These are phyloP conservation scores for Macrolepiota fuliginosa DNA, from an alignment of 768 basidiomycete genomes.

Conservation along the genomic window DNA sequence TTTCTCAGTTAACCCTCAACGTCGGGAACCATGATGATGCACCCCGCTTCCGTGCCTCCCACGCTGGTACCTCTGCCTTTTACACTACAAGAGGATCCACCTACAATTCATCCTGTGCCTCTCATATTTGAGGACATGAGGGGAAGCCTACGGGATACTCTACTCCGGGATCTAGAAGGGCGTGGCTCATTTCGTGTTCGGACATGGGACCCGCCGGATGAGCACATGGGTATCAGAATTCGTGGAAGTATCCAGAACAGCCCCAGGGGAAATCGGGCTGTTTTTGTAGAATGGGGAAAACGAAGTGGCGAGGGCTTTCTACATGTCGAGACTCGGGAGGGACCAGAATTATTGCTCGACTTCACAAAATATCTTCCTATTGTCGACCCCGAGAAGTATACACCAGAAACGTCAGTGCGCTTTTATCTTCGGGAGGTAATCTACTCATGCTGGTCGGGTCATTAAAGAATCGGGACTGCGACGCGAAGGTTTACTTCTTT, in stretches of 20 bases:
- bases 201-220: background rate
- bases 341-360: background rate
- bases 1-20: background rate
- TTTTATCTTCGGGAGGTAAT: background rate
- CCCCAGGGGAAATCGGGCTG: background rate
- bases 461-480: background rate
- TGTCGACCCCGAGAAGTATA: conserved; percentile 1
- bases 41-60: background rate
- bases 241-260: background rate
- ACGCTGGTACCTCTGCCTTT: background rate
- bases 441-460: background rate
- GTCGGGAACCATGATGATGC: background rate
- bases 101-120: background rate
- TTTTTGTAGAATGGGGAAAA: conserved; percentile 9
- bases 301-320: background rate
- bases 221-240: background rate
- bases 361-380: conserved; percentile 1
- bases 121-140: background rate
- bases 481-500: conserved; percentile 4
- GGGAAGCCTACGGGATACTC: background rate
- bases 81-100: background rate
- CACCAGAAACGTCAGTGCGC: background rate
- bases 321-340: background rate
- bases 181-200: background rate
- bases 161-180: background rate